Base-by-base conservation (phyloP, 495 filamentous ascomycete genomes). In the Aspergillus cristatus region DNA sequence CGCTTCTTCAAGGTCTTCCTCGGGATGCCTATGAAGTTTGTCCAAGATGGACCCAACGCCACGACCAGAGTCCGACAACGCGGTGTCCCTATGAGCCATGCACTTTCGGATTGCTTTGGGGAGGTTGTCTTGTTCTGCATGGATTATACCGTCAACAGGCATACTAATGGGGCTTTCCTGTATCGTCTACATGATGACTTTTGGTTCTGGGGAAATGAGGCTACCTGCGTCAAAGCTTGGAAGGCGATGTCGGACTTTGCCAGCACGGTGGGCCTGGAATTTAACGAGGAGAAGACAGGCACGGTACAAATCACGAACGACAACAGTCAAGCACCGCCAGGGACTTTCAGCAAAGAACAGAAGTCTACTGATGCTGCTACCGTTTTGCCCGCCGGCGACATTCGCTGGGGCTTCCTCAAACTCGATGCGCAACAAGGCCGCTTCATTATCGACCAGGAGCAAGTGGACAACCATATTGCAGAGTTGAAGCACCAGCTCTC, bases 171-270 rank as follows among this genome's bases (percentile, higher is more conserved):
- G 1, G 53, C 61, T 5, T 61, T 71, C 22, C 53, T 83, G 11
- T 80, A 78, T 43, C 75, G 79, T 6, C 62, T 82, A 25, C 71
- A 80, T 40, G 79, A 82, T 45, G 79, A 83, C 47, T 74, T 83
- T 42, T 83, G 80, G 80, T 71, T 83, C 43, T 83, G 78, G 78
- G 68, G 70, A 16, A 55, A 71, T 6, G 70, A 75, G 18, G 41
- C 63, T 3, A 65, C 56, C 5, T 76, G 74, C 31, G 65, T 65
- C 24, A 70, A 63, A 32, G 79, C 74, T 1, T 84, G 79, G 80
- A 42, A 53, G 14, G 59, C 70, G 2, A 74, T 82, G 53, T 64
- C 61, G 1, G 45, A 63, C 1, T 83, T 79, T 36, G 55, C 66
- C 15, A 51, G 68, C 8, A 58, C 67, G 0, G 75, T 78, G 56